Evolutionary conservation across 176 grass and related monocot genomes (phyloP).

Genomic region (Phoenix roebelenii): DNA sequence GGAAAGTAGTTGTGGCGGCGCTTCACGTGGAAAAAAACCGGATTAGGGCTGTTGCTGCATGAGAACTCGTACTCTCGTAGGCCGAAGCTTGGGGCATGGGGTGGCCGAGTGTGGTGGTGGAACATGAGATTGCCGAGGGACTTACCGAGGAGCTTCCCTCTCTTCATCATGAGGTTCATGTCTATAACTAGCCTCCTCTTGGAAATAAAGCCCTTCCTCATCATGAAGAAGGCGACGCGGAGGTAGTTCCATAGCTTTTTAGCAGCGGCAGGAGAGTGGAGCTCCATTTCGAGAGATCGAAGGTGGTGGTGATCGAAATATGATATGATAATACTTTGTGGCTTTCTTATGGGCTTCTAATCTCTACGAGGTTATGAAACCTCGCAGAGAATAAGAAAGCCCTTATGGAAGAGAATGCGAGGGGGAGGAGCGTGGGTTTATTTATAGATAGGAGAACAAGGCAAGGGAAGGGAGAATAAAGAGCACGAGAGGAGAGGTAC

Average conservation of each 20-base stretch:
- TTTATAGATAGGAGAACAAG: background rate
- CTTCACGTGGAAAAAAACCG: conserved; percentile 28
- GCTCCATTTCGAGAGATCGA: conserved; percentile 23
- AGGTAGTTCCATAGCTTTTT: conserved; percentile 67
- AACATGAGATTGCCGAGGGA: conserved; percentile 45
- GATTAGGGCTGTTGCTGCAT: conserved; percentile 57
- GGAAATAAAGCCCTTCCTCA: conserved; percentile 59
- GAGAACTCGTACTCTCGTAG: conserved; percentile 81
- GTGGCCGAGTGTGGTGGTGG: conserved; percentile 23
- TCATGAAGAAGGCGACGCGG: conserved; percentile 70
- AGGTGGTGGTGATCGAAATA: no score
- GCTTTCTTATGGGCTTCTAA: background rate
- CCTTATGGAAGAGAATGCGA: background rate
- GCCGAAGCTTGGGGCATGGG: background rate
- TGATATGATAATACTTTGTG: no score
- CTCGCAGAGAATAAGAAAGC: conserved; percentile 28
- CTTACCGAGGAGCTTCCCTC: conserved; percentile 41
- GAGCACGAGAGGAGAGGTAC: background rate
- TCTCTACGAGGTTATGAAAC: conserved; percentile 32
- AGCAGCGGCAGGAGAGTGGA: conserved; percentile 26
- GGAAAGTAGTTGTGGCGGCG: conserved; percentile 68
- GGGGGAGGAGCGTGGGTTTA: background rate
- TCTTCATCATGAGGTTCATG: conserved; percentile 63
- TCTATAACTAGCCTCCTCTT: conserved; percentile 55
- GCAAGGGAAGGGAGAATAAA: no score